A percentile compares a stretch with the other conserved stretches of the same genome.
These are phyloP conservation scores for Jamesozyma rosinii DNA, from an alignment of 805 yeast genomes.

Conservation along the genomic window DNA sequence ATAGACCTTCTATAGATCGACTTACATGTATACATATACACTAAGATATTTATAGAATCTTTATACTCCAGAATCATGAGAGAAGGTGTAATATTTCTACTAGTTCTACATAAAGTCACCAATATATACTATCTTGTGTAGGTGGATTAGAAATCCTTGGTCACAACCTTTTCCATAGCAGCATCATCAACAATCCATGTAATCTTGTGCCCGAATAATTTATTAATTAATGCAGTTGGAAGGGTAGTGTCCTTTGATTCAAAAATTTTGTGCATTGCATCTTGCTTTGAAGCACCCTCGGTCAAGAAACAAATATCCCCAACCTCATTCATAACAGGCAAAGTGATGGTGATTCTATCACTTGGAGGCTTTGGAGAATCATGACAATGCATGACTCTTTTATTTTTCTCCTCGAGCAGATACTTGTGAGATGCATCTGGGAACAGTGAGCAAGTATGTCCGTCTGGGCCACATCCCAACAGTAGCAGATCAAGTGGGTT, in stretches of 20 bases:
- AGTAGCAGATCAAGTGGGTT: conserved; percentile 50
- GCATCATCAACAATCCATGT: conserved; percentile 76
- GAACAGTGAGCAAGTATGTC: conserved; percentile 88
- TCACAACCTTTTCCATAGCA: conserved; percentile 43
- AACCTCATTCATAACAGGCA: conserved; percentile 54
- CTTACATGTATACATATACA: neutral
- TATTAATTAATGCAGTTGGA: conserved; percentile 73
- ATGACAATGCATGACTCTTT: conserved; percentile 51
- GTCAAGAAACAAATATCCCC: conserved; percentile 67
- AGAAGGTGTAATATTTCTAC: neutral
- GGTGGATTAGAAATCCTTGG: neutral
- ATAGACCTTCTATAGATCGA: no score
- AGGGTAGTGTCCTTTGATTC: conserved; percentile 38
- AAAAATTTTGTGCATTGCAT: conserved; percentile 63
- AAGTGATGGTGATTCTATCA: conserved; percentile 81
- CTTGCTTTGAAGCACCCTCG: conserved; percentile 78
- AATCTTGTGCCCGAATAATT: conserved; percentile 43
- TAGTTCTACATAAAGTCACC: no score
- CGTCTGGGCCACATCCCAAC: conserved; percentile 92
- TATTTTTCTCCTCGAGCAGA: conserved; percentile 40
- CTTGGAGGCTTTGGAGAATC: conserved; percentile 94
- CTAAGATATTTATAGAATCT: neutral
- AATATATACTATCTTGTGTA: no score
- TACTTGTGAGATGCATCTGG: conserved; percentile 59
- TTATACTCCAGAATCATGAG: neutral